Conservation (phyloP, 345 rosid genomes). For the Rhodamnia argentea region DNA sequence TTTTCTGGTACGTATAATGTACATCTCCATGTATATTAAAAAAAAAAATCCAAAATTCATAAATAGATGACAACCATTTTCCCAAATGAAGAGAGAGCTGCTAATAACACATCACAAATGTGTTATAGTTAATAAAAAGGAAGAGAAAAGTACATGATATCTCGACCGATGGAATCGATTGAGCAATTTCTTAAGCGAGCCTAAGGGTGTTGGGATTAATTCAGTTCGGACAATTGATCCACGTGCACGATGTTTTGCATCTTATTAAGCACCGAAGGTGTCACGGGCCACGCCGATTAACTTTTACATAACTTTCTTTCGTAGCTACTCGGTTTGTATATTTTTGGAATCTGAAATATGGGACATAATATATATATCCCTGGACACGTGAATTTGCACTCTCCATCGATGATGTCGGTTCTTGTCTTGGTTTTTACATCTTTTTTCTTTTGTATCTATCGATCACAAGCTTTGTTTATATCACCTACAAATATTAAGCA, state of each 20-base stretch:
- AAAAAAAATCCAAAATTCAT: not conserved
- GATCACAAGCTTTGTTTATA: not conserved
- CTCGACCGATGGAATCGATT: no score
- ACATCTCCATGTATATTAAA: not conserved
- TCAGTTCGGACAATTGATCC: not conserved
- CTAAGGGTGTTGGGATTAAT: not conserved
- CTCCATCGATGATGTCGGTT: fast-evolving
- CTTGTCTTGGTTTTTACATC: not conserved
- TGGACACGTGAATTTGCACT: not conserved
- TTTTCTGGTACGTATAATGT: not conserved
- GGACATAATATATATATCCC: not conserved
- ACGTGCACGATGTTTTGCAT: not conserved
- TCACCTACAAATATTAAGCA: not conserved
- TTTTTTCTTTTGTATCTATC: not conserved
- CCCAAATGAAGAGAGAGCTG: not conserved
- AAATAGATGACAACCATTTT: not conserved
- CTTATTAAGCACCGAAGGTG: not conserved
- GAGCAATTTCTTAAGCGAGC: no score
- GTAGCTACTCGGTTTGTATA: not conserved
- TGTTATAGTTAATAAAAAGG: no score
- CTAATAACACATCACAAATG: not conserved
- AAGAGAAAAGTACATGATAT: not conserved
- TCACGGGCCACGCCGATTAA: not conserved
- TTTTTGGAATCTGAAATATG: not conserved
- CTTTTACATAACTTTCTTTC: not conserved